A percentile compares a stretch with the other conserved stretches of the same genome.
Conservation (phyloP, 176 grass and related monocot genomes). For the Musa beccarii region DNA sequence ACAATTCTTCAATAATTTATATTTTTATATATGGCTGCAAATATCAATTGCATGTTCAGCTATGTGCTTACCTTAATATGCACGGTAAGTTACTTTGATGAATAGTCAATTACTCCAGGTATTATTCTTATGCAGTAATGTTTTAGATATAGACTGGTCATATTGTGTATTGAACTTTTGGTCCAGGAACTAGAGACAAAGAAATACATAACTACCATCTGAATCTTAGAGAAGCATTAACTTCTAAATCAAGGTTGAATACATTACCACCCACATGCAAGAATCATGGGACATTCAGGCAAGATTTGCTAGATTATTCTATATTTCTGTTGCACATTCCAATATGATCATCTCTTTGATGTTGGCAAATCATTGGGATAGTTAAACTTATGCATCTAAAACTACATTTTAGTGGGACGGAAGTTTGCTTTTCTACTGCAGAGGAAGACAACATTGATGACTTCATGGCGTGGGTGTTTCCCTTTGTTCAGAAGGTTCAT, state of each 20-base stretch:
- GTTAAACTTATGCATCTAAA: conserved; percentile 6
- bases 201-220: conserved; percentile 39
- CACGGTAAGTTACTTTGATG: background rate
- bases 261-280: conserved; percentile 47
- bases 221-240: conserved; percentile 45
- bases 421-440: conserved; percentile 48
- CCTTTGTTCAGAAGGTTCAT: conserved; percentile 43
- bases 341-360: conserved; percentile 17
- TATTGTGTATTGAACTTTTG: conserved; percentile 8
- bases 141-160: background rate
- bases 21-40: background rate
- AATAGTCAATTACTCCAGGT: background rate
- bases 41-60: background rate
- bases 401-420: conserved; percentile 50
- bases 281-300: conserved; percentile 54
- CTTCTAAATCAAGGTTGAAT: conserved; percentile 45
- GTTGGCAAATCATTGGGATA: background rate
- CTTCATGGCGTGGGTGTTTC: conserved; percentile 46
- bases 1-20: background rate
- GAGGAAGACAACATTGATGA: conserved; percentile 38
- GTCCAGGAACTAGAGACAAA: conserved; percentile 43
- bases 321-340: background rate
- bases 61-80: background rate
- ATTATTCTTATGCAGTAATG: background rate
- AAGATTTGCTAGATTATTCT: conserved; percentile 9